Evolutionary conservation across 2,329 filamentous ascomycete species (phyloP), one percentile per base, ranked within the genome.

Genomic region (Trichoderma brevicompactum): DNA sequence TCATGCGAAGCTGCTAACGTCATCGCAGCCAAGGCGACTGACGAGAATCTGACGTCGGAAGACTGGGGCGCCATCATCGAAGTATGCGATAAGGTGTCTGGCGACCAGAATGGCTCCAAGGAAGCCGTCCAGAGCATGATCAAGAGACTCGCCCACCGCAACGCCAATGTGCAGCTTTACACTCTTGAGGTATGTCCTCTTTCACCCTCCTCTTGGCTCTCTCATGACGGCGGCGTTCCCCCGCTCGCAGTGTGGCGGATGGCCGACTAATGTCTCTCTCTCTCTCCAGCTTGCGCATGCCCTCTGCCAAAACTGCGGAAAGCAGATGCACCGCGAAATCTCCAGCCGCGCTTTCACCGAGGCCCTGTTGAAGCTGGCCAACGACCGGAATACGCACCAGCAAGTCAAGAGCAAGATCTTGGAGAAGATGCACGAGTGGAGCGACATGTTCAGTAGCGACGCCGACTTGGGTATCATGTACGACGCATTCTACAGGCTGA

Each of bases 371-470:
- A 89, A 95, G 74, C 86, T 99, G 66, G 94, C 95, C 69, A 92
- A 89, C 80, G 95, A 99, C 78, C 87, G 94, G 79, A 99, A 96
- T 77, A 97, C 94, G 60, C 95, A 98, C 78, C 90, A 91, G 75
- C 92, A 97, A 78, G 95, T 99, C 75, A 98, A 98, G 80, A 88
- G 92, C 69, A 98, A 97, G 85, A 97, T 99, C 70, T 80, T 98
- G 66, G 94, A 98, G 82, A 89, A 94, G 70, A 98, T 98, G 92
- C 89, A 91, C 76, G 92, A 94, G 69, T 99, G 95, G 95, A 89
- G 91, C 65, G 92, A 95, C 73, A 96, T 97, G 92, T 98, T 98
- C 76, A 86, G 87, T 72, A 89, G 86, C 67, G 92, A 97, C 75
- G 87, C 93, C 10, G 94, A 97, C 75, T 85, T 99, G 67, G 95